Conservation (phyloP, 2,329 filamentous ascomycete genomes). For the Aureobasidium pullulans region DNA sequence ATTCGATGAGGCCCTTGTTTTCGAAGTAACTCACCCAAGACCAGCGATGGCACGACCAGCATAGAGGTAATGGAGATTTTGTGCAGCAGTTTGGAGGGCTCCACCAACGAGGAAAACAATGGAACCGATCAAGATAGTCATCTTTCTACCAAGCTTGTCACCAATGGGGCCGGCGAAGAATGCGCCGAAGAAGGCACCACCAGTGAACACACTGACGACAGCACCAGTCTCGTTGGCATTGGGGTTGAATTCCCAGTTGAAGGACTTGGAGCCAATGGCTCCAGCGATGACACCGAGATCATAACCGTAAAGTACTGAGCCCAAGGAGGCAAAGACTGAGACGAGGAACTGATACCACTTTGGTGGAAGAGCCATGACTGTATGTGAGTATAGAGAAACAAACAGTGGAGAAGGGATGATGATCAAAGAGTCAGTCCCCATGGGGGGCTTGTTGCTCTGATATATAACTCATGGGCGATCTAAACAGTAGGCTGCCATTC, state of each 20-base stretch:
- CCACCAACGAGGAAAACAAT: conserved; percentile 67
- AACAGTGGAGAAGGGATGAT: neutral
- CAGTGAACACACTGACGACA: conserved; percentile 3
- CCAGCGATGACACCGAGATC: conserved; percentile 55
- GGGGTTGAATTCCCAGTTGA: conserved; percentile 35
- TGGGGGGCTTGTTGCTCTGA: neutral
- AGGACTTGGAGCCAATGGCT: conserved; percentile 42
- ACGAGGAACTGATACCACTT: conserved; percentile 56
- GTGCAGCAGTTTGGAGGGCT: conserved; percentile 63
- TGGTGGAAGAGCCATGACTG: conserved; percentile 47
- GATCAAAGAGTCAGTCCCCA: neutral
- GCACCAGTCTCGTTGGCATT: conserved; percentile 27
- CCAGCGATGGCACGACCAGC: conserved; percentile 64
- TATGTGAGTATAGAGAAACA: neutral
- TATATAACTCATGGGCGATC: conserved; percentile 2
- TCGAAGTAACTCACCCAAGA: conserved; percentile 44
- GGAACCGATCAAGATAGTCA: conserved; percentile 65
- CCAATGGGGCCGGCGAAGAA: conserved; percentile 55
- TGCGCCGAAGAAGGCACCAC: conserved; percentile 64
- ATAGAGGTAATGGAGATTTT: conserved; percentile 54
- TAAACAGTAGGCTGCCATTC: neutral
- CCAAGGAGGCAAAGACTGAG: conserved; percentile 51
- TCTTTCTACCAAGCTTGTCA: conserved; percentile 60
- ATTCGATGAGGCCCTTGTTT: no score
- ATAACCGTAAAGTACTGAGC: conserved; percentile 52